A percentile compares a stretch with the other conserved stretches of the same genome.
phyloP scores from a whole-genome alignment of 192 early-diverging fungal species.

The Coemansia sp. region DNA sequence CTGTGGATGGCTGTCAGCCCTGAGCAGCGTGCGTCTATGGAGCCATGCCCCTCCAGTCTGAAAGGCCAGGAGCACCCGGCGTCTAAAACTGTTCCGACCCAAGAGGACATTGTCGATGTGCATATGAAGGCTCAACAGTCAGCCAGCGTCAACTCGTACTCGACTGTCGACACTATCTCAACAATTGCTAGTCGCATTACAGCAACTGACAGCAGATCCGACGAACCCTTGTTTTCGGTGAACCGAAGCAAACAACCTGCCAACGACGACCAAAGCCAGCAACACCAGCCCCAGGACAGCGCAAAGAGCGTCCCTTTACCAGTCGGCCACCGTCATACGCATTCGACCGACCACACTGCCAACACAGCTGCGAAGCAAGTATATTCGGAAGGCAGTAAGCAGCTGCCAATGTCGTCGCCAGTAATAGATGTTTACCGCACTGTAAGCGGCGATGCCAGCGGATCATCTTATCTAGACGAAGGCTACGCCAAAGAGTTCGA shows the following conservation, averaged over 20 bases:
- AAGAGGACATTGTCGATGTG: slow-evolving; percentile 6
- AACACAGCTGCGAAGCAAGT: neutral
- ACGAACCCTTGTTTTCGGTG: neutral
- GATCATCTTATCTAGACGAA: slow-evolving; percentile 29
- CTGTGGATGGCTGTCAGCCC: slow-evolving; percentile 21
- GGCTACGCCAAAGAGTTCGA: slow-evolving; percentile 41
- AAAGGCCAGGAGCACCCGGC: neutral
- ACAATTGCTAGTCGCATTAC: slow-evolving; percentile 29
- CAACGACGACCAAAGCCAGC: neutral
- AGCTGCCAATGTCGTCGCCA: neutral
- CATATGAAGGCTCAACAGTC: slow-evolving; percentile 20
- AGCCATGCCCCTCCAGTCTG: neutral
- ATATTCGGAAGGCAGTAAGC: neutral
- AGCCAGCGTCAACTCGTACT: slow-evolving; percentile 13
- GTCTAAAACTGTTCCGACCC: neutral
- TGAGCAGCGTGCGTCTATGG: neutral
- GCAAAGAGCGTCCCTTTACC: neutral
- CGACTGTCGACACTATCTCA: slow-evolving; percentile 29
- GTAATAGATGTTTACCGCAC: slow-evolving; percentile 1
- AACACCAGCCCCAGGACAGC: neutral
- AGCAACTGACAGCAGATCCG: slow-evolving; percentile 16
- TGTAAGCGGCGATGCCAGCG: slow-evolving; percentile 6
- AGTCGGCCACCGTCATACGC: neutral
- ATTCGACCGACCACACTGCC: neutral
- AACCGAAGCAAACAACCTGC: neutral